A percentile compares a stretch with the other conserved stretches of the same genome.
Conservation (phyloP, 331 rosid species). For the Cydonia oblonga region DNA sequence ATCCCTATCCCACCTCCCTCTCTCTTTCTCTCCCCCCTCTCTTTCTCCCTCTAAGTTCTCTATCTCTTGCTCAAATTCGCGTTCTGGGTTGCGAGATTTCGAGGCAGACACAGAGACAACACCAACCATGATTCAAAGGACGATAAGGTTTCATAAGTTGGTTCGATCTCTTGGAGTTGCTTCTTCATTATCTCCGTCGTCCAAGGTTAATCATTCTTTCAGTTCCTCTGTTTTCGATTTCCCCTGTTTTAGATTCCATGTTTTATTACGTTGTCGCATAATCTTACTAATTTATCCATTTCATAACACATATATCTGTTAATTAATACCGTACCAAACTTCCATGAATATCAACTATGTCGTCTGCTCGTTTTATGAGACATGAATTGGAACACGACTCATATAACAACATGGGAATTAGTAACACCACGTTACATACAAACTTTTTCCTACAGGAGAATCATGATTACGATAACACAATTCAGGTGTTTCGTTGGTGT, state of each 20-base stretch:
- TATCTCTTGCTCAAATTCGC: not conserved
- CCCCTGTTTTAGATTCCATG: not conserved
- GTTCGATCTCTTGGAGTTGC: not conserved
- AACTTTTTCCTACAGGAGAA: too few relatives aligned
- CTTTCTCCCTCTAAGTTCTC: not conserved
- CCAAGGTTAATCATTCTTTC: constrained; percentile 3
- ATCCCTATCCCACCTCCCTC: not conserved
- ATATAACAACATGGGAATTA: too few relatives aligned
- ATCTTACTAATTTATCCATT: not conserved
- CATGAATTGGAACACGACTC: too few relatives aligned
- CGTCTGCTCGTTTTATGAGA: too few relatives aligned
- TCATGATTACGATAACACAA: too few relatives aligned
- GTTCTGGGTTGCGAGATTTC: not conserved
- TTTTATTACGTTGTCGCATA: not conserved
- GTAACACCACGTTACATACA: too few relatives aligned
- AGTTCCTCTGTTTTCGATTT: not conserved
- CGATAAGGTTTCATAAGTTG: not conserved
- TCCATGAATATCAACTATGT: too few relatives aligned
- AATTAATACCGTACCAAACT: too few relatives aligned
- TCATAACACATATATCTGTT: too few relatives aligned
- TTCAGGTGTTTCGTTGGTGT: too few relatives aligned
- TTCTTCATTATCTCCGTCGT: not conserved
- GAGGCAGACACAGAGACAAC: not conserved
- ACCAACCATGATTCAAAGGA: constrained; percentile 10
- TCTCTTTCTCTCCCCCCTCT: not conserved